Evolutionary conservation across 2,329 filamentous ascomycete species (phyloP).

Genomic region (Thelonectria blattea): DNA sequence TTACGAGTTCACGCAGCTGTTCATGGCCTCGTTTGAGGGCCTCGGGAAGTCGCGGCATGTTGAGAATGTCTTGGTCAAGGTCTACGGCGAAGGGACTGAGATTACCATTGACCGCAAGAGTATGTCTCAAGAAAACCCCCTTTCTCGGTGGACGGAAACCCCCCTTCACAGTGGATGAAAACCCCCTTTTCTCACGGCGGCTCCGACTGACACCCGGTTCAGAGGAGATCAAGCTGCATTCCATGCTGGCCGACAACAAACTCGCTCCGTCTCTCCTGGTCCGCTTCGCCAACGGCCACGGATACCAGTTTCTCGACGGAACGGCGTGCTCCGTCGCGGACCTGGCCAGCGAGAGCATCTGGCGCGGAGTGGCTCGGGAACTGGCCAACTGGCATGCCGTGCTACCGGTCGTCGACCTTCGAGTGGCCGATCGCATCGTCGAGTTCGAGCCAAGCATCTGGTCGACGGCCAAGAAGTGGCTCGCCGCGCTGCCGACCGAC

Average conservation of each 20-base stretch:
- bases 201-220: conserved; percentile 15
- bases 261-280: conserved; percentile 28
- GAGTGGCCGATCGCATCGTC: not conserved
- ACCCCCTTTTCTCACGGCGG: not conserved
- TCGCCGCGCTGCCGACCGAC: conserved; percentile 22
- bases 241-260: conserved; percentile 24
- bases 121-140: conserved; percentile 12
- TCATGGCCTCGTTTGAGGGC: conserved; percentile 21
- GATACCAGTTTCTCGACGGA: conserved; percentile 28
- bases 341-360: conserved; percentile 22
- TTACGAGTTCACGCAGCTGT: conserved; percentile 23
- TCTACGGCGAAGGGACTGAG: conserved; percentile 33
- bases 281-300: conserved; percentile 32
- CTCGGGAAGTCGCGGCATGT: not conserved
- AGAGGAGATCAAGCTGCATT: conserved; percentile 33
- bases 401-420: conserved; percentile 5
- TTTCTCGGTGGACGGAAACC: no score
- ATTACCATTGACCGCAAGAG: conserved; percentile 32
- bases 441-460: conserved; percentile 26
- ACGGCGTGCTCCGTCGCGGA: conserved; percentile 23
- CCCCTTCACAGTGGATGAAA: no score
- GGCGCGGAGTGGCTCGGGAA: conserved; percentile 30
- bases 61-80: conserved; percentile 26
- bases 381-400: conserved; percentile 28
- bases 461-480: conserved; percentile 33